Evolutionary conservation across 805 yeast species (phyloP).

Genomic region (Candida peoriensis): DNA sequence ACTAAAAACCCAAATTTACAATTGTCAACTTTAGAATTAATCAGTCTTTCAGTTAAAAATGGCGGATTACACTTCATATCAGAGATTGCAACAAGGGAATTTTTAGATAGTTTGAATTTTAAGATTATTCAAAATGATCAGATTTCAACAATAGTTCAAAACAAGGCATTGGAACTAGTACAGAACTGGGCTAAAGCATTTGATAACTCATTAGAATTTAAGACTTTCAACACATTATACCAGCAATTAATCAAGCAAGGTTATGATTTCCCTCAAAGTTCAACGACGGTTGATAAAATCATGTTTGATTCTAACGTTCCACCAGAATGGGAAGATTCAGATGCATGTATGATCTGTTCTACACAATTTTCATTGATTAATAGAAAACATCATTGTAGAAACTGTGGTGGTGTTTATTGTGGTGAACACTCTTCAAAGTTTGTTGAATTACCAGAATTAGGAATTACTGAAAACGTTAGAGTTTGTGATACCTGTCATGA

Average conservation of each 20-base stretch:
- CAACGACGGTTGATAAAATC: slow-evolving; percentile 32
- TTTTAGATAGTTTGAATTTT: slow-evolving; percentile 67
- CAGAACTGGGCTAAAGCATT: slow-evolving; percentile 79
- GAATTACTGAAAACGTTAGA: slow-evolving; percentile 83
- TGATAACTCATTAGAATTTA: slow-evolving; percentile 57
- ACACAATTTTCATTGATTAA: slow-evolving; percentile 72
- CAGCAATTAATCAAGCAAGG: slow-evolving; percentile 56
- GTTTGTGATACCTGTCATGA: slow-evolving; percentile 89
- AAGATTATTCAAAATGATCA: slow-evolving; percentile 33
- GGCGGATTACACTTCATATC: slow-evolving; percentile 82
- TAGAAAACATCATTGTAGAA: slow-evolving; percentile 93
- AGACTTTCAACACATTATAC: slow-evolving; percentile 60
- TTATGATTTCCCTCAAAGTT: slow-evolving; percentile 54
- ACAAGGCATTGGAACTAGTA: slow-evolving; percentile 54
- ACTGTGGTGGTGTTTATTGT: slow-evolving; percentile 94
- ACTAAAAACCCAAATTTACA: slow-evolving; percentile 77
- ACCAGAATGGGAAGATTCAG: slow-evolving; percentile 96
- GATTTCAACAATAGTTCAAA: slow-evolving; percentile 50
- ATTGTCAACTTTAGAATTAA: slow-evolving; percentile 65
- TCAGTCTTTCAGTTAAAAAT: slow-evolving; percentile 87
- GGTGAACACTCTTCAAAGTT: slow-evolving; percentile 76
- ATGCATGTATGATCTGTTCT: slow-evolving; percentile 92
- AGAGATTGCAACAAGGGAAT: slow-evolving; percentile 80
- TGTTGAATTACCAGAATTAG: slow-evolving; percentile 72
- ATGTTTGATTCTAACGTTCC: slow-evolving; percentile 88